These are phyloP conservation scores for Rhizoclosmatium sp. DNA, from an alignment of 192 early-diverging fungal species.

Conservation along the genomic window DNA sequence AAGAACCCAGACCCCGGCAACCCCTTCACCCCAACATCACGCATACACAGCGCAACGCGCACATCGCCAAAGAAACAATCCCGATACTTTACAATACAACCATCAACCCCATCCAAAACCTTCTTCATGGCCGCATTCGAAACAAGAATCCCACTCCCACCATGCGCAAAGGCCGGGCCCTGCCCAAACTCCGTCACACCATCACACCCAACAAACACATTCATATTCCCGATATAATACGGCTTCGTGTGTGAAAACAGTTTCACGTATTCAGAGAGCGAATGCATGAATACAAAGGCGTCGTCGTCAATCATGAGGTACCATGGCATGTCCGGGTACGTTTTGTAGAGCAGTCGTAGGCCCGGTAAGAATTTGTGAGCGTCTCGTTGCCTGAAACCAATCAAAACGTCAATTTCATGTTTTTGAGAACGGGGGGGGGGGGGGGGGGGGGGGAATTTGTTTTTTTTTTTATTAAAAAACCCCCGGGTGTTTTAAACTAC, in stretches of 20 bases:
- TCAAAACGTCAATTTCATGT: slow-evolving; percentile 24
- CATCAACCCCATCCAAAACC: slow-evolving; percentile 15
- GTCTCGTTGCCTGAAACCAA: slow-evolving; percentile 48
- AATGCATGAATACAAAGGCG: slow-evolving; percentile 62
- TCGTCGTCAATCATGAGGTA: slow-evolving; percentile 70
- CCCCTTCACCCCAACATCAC: slow-evolving; percentile 46
- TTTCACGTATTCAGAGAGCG: slow-evolving; percentile 46
- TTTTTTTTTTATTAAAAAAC: not conserved
- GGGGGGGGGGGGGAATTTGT: not conserved
- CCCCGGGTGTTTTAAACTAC: too few species aligned
- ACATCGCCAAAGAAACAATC: slow-evolving; percentile 36
- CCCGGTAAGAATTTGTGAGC: slow-evolving; percentile 67
- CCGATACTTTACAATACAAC: slow-evolving; percentile 34
- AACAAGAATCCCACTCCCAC: slow-evolving; percentile 37
- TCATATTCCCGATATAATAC: slow-evolving; percentile 52
- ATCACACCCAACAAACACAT: slow-evolving; percentile 28
- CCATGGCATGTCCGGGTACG: slow-evolving; percentile 65
- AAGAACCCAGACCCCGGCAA: slow-evolving; percentile 1
- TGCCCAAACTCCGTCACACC: slow-evolving; percentile 53
- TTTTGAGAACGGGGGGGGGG: not conserved
- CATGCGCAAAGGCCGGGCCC: slow-evolving; percentile 61
- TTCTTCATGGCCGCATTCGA: not conserved
- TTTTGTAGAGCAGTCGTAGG: slow-evolving; percentile 51
- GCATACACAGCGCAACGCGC: slow-evolving; percentile 46
- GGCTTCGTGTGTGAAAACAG: slow-evolving; percentile 45